A percentile compares a stretch with the other conserved stretches of the same genome.
phyloP scores from a whole-genome alignment of 306 rosid species.

The Hippophae rhamnoides region DNA sequence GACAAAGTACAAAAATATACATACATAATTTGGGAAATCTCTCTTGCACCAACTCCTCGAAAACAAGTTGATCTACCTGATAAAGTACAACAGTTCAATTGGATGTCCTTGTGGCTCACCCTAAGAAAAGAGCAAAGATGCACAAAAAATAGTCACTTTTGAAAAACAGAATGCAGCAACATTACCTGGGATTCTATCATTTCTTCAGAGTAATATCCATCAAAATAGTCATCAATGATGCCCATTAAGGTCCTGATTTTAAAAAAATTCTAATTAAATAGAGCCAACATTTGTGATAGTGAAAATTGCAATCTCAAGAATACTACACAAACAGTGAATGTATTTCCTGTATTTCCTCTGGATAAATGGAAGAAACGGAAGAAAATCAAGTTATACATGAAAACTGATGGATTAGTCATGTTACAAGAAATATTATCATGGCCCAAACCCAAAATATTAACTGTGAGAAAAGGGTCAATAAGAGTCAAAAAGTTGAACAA shows the following conservation, averaged over 20 bases:
- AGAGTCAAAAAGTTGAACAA: no score
- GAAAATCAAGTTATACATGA: neutral
- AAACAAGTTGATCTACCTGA: slow-evolving; percentile 98
- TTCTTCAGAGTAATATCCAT: slow-evolving; percentile 98
- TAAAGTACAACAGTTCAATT: slow-evolving; percentile 21
- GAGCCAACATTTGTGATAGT: slow-evolving; percentile 1
- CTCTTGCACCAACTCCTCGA: slow-evolving; percentile 94
- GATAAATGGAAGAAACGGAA: slow-evolving; percentile 7
- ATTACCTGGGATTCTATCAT: slow-evolving; percentile 96
- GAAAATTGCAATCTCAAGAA: slow-evolving; percentile 12
- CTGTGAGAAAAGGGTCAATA: no score
- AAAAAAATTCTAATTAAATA: neutral
- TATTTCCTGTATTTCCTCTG: slow-evolving; percentile 14
- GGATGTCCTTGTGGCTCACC: neutral
- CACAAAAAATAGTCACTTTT: no score
- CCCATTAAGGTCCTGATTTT: slow-evolving; percentile 83
- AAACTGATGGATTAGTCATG: neutral
- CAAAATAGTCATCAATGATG: slow-evolving; percentile 93
- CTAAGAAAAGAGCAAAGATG: no score
- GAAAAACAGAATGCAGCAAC: slow-evolving; percentile 10
- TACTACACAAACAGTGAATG: neutral
- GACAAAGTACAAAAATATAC: slow-evolving; percentile 29
- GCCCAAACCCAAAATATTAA: no score
- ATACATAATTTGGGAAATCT: slow-evolving; percentile 95
- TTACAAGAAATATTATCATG: neutral